These are phyloP conservation scores for Taiozyma sp. DNA, from an alignment of 1,139 yeast species.

Conservation along the genomic window DNA sequence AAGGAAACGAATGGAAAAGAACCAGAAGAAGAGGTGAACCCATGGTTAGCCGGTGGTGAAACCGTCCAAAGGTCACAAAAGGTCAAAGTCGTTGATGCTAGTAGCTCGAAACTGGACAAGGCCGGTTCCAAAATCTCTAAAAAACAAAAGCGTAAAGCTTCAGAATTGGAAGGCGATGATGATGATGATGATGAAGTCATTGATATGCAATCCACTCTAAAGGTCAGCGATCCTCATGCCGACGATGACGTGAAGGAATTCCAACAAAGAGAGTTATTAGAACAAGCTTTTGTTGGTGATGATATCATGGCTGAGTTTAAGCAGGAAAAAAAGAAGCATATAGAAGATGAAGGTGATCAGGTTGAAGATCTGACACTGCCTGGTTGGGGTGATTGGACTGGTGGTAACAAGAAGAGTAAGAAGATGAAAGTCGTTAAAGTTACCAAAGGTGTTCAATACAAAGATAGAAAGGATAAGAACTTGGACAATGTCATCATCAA, in stretches of 20 bases:
- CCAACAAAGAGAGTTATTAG: conserved; percentile 76
- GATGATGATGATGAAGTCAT: conserved; percentile 32
- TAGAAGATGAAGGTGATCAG: conserved; percentile 80
- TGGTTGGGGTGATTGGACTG: conserved; percentile 94
- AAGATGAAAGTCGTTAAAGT: conserved; percentile 65
- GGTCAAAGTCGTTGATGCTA: conserved; percentile 50
- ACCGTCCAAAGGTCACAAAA: conserved; percentile 47
- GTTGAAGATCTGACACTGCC: conserved; percentile 84
- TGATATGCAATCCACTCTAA: conserved; percentile 38
- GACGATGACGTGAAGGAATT: conserved; percentile 43
- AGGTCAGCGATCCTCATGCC: conserved; percentile 37
- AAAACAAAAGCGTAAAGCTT: conserved; percentile 30
- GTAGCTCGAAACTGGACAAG: conserved; percentile 46
- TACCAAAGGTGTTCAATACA: conserved; percentile 62
- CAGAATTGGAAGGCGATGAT: conserved; percentile 26
- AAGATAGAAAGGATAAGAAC: conserved; percentile 74
- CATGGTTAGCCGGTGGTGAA: conserved; percentile 56
- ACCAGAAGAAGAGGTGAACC: conserved; percentile 45
- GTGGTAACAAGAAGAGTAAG: conserved; percentile 38
- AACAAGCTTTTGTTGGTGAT: conserved; percentile 96
- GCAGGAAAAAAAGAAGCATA: conserved; percentile 64
- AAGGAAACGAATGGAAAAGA: conserved; percentile 5
- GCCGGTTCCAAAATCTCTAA: conserved; percentile 45
- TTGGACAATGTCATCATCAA: conserved; percentile 82
- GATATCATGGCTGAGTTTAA: conserved; percentile 77